Percentiles rank a stretch among this genome's conserved stretches.
Evolutionary conservation across 768 basidiomycete genomes (phyloP).

Genomic region (Leucocoprinus sp.): DNA sequence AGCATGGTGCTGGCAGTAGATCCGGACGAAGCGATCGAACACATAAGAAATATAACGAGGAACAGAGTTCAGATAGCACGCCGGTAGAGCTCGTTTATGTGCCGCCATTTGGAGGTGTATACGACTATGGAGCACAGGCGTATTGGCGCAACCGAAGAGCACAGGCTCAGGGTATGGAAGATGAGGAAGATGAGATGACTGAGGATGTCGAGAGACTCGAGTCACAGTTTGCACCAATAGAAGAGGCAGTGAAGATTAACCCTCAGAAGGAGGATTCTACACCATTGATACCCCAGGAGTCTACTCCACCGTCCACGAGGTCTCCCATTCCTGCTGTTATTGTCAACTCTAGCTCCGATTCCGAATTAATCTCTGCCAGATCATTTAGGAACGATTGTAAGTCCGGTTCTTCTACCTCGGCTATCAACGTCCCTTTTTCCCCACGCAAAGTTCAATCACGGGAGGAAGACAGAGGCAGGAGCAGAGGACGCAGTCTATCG

Average conservation of each 20-base stretch:
- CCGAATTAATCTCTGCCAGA: background rate
- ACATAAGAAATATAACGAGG: constrained; percentile 13
- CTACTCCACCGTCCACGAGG: constrained; percentile 4
- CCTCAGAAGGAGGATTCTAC: constrained; percentile 1
- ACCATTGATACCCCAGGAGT: background rate
- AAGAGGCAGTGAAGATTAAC: constrained; percentile 15
- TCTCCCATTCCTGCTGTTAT: constrained; percentile 9
- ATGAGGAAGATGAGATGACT: constrained; percentile 16
- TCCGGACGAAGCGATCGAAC: constrained; percentile 10
- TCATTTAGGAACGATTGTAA: background rate
- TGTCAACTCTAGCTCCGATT: background rate
- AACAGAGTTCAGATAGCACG: constrained; percentile 29
- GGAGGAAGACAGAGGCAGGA: background rate
- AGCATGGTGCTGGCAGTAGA: constrained; percentile 4
- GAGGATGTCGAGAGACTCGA: constrained; percentile 15
- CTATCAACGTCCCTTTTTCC: background rate
- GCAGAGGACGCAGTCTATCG: constrained; percentile 3
- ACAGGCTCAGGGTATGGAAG: constrained; percentile 16
- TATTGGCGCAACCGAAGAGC: constrained; percentile 16
- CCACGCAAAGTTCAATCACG: background rate
- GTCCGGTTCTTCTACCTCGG: background rate
- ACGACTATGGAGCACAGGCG: constrained; percentile 11
- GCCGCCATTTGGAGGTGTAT: constrained; percentile 39
- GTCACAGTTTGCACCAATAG: constrained; percentile 4
- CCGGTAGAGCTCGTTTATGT: constrained; percentile 70